Evolutionary conservation across 371 early-diverging fungal genomes (phyloP).

Genomic region (Mortierella sp.): DNA sequence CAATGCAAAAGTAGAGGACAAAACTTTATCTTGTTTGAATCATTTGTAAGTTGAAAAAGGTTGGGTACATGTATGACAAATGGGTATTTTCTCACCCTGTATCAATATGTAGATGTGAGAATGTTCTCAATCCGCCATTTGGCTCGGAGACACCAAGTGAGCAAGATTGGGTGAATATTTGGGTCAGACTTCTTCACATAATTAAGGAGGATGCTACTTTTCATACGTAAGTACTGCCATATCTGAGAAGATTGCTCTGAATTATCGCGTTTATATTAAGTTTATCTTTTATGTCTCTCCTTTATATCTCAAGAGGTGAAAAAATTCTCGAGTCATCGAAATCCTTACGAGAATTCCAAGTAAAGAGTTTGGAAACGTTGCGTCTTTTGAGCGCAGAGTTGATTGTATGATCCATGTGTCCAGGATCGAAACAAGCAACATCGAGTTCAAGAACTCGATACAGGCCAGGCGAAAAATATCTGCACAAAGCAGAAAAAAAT

Average conservation of each 20-base stretch:
- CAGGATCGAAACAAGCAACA: slow-evolving; percentile 1
- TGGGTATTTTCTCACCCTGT: neutral
- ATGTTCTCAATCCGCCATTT: slow-evolving; percentile 7
- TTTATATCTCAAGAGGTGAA: neutral
- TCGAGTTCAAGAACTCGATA: slow-evolving; percentile 1
- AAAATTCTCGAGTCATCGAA: slow-evolving; percentile 1
- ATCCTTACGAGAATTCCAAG: slow-evolving; percentile 3
- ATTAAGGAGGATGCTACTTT: slow-evolving; percentile 11
- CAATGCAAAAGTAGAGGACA: too few species aligned
- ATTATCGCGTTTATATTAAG: neutral
- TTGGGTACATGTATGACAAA: neutral
- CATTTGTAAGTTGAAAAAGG: neutral
- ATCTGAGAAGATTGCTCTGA: neutral
- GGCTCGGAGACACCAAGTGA: slow-evolving; percentile 9
- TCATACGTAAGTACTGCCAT: slow-evolving; percentile 6
- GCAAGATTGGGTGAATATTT: slow-evolving; percentile 7
- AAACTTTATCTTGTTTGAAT: too few species aligned
- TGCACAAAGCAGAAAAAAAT: slow-evolving; percentile 1
- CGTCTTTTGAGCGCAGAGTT: slow-evolving; percentile 1
- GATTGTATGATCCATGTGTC: slow-evolving; percentile 5
- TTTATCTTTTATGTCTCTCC: neutral
- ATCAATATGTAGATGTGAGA: slow-evolving; percentile 2
- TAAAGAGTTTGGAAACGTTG: slow-evolving; percentile 7
- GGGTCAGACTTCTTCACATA: neutral
- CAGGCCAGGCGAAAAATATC: neutral